Evolutionary conservation across 2,329 filamentous ascomycete genomes (phyloP).

Genomic region (Aspergillaceae sp.): DNA sequence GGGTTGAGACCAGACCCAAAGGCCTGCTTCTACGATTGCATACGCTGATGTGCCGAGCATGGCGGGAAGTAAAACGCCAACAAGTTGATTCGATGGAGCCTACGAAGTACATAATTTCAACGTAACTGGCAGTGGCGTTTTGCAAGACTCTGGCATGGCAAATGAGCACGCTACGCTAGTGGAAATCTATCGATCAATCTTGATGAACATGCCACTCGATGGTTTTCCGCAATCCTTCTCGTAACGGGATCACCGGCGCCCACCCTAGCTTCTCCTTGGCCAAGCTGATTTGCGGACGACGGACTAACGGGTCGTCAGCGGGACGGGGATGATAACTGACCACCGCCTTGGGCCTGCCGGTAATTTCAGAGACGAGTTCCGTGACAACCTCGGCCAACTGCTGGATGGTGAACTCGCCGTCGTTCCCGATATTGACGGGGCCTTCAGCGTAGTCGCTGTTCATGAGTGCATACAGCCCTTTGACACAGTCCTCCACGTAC

Average conservation of each 20-base stretch:
- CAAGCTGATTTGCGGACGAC: conserved; percentile 20
- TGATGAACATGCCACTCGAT: conserved; percentile 11
- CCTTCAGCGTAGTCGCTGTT: conserved; percentile 14
- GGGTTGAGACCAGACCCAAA: too few relatives aligned
- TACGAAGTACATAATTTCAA: too few relatives aligned
- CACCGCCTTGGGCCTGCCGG: not conserved
- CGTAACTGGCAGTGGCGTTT: too few relatives aligned
- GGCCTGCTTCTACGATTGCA: too few relatives aligned
- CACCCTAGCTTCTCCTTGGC: conserved; percentile 18
- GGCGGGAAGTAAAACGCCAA: too few relatives aligned
- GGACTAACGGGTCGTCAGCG: conserved; percentile 3
- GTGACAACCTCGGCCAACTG: conserved; percentile 19
- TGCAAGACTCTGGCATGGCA: too few relatives aligned
- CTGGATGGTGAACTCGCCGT: conserved; percentile 20
- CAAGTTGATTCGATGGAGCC: too few relatives aligned
- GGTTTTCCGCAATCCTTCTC: conserved; percentile 19
- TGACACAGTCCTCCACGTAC: conserved; percentile 22
- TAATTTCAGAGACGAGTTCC: conserved; percentile 10
- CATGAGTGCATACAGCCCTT: conserved; percentile 23
- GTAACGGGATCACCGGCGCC: conserved; percentile 15
- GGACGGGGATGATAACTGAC: conserved; percentile 3
- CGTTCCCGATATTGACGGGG: conserved; percentile 25
- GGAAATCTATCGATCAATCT: too few relatives aligned
- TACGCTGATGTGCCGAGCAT: too few relatives aligned
- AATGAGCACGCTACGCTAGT: too few relatives aligned